Evolutionary conservation across 2,329 filamentous ascomycete species (phyloP).

Genomic region (Colletotrichum sp.): DNA sequence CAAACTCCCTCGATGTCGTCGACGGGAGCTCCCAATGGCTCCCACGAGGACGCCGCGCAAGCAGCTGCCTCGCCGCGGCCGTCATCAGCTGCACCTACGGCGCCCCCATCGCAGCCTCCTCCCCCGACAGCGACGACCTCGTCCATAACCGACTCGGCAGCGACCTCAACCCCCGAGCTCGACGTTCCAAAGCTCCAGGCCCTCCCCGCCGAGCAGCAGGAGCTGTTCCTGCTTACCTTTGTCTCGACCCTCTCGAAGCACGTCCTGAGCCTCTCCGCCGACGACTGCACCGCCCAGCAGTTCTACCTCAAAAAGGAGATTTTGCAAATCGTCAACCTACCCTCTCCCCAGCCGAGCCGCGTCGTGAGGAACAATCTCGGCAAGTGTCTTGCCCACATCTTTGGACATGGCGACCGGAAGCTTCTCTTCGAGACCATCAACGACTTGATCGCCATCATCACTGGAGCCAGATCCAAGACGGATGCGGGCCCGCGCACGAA

Average conservation of each 20-base stretch:
- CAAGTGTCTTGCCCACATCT: constrained; percentile 81
- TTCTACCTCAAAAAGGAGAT: constrained; percentile 92
- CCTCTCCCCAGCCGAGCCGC: constrained; percentile 81
- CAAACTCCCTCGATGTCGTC: constrained; percentile 36
- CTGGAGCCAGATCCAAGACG: constrained; percentile 72
- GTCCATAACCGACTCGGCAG: constrained; percentile 42
- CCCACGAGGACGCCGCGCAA: constrained; percentile 30
- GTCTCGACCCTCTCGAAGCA: constrained; percentile 83
- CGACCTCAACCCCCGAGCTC: constrained; percentile 73
- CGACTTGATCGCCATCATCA: constrained; percentile 77
- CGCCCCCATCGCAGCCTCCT: constrained; percentile 22
- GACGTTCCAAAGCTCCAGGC: constrained; percentile 89
- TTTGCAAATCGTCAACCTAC: constrained; percentile 87
- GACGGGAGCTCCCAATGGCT: constrained; percentile 38
- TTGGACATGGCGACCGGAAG: constrained; percentile 86
- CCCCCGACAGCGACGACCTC: constrained; percentile 28
- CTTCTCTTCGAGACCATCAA: constrained; percentile 94
- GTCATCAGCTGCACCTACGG: constrained; percentile 18
- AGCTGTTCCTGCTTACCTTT: constrained; percentile 90
- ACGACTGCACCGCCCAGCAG: constrained; percentile 88
- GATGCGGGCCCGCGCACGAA: constrained; percentile 81
- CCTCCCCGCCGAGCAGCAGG: constrained; percentile 92
- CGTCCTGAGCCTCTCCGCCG: constrained; percentile 74
- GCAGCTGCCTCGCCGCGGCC: constrained; percentile 23
- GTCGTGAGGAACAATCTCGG: constrained; percentile 91